Conservation (phyloP, 371 early-diverging fungal genomes). For the Mucor ambiguus region DNA sequence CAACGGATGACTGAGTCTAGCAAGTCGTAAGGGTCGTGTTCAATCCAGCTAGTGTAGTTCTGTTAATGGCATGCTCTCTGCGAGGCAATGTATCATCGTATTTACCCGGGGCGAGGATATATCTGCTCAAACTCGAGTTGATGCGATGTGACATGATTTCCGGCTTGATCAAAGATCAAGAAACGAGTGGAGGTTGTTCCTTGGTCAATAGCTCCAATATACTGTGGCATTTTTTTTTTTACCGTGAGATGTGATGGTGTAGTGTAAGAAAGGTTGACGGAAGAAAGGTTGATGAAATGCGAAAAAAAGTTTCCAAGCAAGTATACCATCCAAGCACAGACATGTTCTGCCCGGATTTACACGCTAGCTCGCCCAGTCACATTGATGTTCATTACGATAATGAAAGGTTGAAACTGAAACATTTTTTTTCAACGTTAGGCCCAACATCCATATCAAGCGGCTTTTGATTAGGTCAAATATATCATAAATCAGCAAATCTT, state of each 20-base stretch:
- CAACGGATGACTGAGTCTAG: constrained; percentile 73
- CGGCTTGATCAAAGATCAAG: constrained; percentile 86
- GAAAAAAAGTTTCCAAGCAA: constrained; percentile 3
- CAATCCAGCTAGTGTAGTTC: constrained; percentile 75
- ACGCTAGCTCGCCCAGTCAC: constrained; percentile 7
- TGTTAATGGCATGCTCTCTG: neutral
- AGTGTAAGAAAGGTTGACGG: constrained; percentile 4
- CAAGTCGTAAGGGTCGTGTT: constrained; percentile 86
- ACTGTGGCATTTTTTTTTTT: constrained; percentile 36
- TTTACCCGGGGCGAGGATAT: constrained; percentile 82
- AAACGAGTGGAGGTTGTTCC: constrained; percentile 95
- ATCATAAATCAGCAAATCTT: too few relatives aligned
- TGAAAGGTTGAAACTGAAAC: constrained; percentile 8
- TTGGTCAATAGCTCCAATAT: constrained; percentile 93
- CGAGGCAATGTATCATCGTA: neutral
- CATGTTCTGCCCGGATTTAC: constrained; percentile 5
- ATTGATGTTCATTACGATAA: neutral
- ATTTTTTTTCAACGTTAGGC: neutral
- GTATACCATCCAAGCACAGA: constrained; percentile 4
- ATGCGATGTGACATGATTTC: constrained; percentile 74
- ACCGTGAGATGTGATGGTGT: neutral
- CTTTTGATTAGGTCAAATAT: neutral
- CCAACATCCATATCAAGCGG: neutral
- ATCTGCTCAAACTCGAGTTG: constrained; percentile 86
- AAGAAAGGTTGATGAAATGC: neutral